Conservation (phyloP, 2,329 filamentous ascomycete species). For the Cadophora gregata region DNA sequence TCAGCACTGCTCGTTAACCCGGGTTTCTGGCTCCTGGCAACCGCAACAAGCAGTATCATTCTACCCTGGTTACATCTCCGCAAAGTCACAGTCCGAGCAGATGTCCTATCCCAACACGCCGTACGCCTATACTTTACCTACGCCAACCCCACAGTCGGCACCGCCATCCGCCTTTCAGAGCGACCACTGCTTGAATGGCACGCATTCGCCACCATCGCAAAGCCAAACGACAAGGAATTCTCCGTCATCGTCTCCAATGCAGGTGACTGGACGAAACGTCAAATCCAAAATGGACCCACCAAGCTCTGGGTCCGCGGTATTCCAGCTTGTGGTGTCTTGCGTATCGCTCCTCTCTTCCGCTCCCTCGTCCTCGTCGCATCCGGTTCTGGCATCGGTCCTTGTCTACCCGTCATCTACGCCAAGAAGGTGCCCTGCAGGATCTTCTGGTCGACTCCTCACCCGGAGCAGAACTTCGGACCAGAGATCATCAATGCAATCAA, state of each 20-base stretch:
- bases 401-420: constrained; percentile 50
- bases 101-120: constrained; percentile 74
- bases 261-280: constrained; percentile 74
- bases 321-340: constrained; percentile 70
- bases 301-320: constrained; percentile 72
- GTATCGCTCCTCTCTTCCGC: constrained; percentile 69
- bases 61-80: constrained; percentile 78
- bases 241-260: constrained; percentile 74
- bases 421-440: constrained; percentile 38
- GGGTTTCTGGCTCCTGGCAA: constrained; percentile 70
- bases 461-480: constrained; percentile 45
- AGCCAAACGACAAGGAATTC: constrained; percentile 62
- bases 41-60: constrained; percentile 68
- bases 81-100: constrained; percentile 67
- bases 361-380: constrained; percentile 72
- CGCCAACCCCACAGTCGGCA: constrained; percentile 61
- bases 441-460: constrained; percentile 48
- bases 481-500: constrained; percentile 44
- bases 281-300: constrained; percentile 66
- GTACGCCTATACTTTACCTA: constrained; percentile 73
- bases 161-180: constrained; percentile 64
- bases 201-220: constrained; percentile 75
- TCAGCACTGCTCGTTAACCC: constrained; percentile 53
- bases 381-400: constrained; percentile 75
- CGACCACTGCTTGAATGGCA: constrained; percentile 75